Conservation (phyloP, 208 protist genomes). For the Leptomonas pyrrhocoris region DNA sequence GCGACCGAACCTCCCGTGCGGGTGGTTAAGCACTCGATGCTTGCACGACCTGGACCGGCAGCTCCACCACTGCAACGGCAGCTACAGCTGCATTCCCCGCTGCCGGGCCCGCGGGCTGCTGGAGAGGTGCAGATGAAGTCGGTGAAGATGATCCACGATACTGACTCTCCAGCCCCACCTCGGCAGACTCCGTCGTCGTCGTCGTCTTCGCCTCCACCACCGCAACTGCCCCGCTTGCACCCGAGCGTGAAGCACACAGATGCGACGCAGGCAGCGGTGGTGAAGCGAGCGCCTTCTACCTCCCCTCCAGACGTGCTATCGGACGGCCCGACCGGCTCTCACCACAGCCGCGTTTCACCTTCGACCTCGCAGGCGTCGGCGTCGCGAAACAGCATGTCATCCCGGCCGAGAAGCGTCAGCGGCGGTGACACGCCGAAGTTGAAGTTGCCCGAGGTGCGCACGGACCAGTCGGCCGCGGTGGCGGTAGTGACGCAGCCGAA, state of each 20-base stretch:
- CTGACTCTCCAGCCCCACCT: neutral
- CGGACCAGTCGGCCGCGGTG: constrained; percentile 3
- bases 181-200: neutral
- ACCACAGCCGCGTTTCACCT: constrained; percentile 3
- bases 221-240: neutral
- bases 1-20: neutral
- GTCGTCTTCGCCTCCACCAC: neutral
- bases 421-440: neutral
- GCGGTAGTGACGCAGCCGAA: neutral
- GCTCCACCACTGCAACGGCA: neutral
- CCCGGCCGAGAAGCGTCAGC: no score
- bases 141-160: neutral
- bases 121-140: neutral
- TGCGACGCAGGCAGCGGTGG: no score
- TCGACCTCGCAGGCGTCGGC: constrained; percentile 3
- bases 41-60: neutral
- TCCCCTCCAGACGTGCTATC: neutral
- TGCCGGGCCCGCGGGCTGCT: neutral
- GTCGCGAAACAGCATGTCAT: neutral
- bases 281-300: neutral
- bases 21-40: neutral
- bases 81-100: neutral
- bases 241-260: no score
- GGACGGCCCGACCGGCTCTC: neutral
- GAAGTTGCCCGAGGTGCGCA: neutral